phyloP scores from a whole-genome alignment of 495 filamentous ascomycete genomes.

The Chaetomidium leptoderma region DNA sequence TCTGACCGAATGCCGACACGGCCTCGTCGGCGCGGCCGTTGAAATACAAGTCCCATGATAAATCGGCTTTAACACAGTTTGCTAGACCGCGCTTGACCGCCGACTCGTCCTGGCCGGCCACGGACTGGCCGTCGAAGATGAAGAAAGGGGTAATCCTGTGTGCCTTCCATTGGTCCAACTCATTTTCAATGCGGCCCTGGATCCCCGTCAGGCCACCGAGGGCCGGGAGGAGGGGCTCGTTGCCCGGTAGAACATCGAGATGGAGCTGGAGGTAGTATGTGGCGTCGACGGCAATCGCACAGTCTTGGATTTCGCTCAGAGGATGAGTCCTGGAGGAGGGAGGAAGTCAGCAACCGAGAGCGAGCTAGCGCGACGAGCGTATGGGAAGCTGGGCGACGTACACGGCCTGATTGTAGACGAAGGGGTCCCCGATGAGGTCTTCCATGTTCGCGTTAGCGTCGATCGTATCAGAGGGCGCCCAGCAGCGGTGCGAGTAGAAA shows the following conservation, averaged over 20 bases:
- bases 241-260: slow-evolving; percentile 59
- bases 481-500: slow-evolving; percentile 7
- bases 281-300: slow-evolving; percentile 80
- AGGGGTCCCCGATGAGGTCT: slow-evolving; percentile 44
- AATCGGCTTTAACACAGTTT: slow-evolving; percentile 48
- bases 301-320: slow-evolving; percentile 56
- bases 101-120: slow-evolving; percentile 62
- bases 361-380: background rate
- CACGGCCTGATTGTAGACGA: slow-evolving; percentile 44
- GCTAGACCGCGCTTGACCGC: slow-evolving; percentile 42
- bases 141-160: slow-evolving; percentile 68
- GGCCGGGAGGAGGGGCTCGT: slow-evolving; percentile 83
- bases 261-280: slow-evolving; percentile 78
- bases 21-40: slow-evolving; percentile 71
- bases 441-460: slow-evolving; percentile 26
- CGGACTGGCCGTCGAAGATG: slow-evolving; percentile 82
- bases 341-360: slow-evolving; percentile 10
- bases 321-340: slow-evolving; percentile 29
- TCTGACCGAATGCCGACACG: slow-evolving; percentile 69
- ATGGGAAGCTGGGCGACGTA: slow-evolving; percentile 23
- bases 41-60: slow-evolving; percentile 85
- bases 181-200: slow-evolving; percentile 62
- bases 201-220: slow-evolving; percentile 85
- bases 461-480: background rate
- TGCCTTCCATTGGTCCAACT: slow-evolving; percentile 64